Conservation (phyloP, 345 rosid genomes). For the Isatis tinctoria region DNA sequence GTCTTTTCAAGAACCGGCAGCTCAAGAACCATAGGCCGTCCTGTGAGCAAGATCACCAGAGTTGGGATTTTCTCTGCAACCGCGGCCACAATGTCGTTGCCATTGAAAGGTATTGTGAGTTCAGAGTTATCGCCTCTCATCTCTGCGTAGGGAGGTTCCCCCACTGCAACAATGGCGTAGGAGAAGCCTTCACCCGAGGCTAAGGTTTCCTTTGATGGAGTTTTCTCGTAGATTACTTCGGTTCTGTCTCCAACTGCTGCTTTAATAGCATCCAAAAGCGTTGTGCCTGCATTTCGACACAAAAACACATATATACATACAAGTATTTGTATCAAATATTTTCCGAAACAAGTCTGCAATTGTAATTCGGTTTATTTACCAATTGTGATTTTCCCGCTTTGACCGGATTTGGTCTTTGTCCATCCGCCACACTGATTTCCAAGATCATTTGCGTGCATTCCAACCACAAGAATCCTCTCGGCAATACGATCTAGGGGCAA, state of each 20-base stretch:
- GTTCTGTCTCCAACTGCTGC: slow-evolving; percentile 55
- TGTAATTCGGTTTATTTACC: slow-evolving; percentile 33
- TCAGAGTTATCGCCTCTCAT: slow-evolving; percentile 50
- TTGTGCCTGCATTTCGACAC: slow-evolving; percentile 48
- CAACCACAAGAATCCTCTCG: slow-evolving; percentile 57
- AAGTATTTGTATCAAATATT: not conserved
- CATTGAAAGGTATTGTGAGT: slow-evolving; percentile 63
- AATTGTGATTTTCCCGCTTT: slow-evolving; percentile 62
- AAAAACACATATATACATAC: not conserved
- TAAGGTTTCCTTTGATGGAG: slow-evolving; percentile 58
- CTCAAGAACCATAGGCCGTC: slow-evolving; percentile 70
- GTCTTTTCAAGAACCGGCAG: slow-evolving; percentile 52
- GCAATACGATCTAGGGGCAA: slow-evolving; percentile 59
- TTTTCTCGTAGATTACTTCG: slow-evolving; percentile 55
- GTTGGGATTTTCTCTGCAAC: slow-evolving; percentile 65
- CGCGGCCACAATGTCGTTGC: slow-evolving; percentile 41
- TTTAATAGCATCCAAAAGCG: slow-evolving; percentile 71
- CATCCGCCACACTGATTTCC: slow-evolving; percentile 92
- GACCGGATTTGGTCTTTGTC: slow-evolving; percentile 60
- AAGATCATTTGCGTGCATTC: slow-evolving; percentile 69
- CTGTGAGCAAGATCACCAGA: slow-evolving; percentile 56
- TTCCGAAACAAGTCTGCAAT: not conserved
- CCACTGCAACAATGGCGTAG: slow-evolving; percentile 71
- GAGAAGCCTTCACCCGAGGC: slow-evolving; percentile 37
- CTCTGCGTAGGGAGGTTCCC: slow-evolving; percentile 82